Evolutionary conservation across 2,329 filamentous ascomycete species (phyloP), one percentile per base, ranked within the genome.

Genomic region (Nemania sp.): DNA sequence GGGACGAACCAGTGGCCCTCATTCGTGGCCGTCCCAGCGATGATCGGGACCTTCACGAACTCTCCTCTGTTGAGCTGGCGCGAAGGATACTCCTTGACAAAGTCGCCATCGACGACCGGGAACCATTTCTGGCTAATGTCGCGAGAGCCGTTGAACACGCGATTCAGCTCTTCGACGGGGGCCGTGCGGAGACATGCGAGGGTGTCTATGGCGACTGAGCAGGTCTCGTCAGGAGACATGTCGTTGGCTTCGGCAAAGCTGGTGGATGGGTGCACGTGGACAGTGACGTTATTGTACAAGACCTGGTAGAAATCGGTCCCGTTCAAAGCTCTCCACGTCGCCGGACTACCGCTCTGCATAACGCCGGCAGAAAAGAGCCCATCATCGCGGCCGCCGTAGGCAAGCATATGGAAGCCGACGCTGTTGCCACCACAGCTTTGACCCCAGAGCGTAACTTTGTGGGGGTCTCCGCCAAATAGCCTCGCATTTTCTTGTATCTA

Each of bases 121-220:
- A 49, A 49, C 54, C 54, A 56, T 21, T 50, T 42, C 37, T 49
- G 45, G 46, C 54, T 50, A 18, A 49, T 49, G 25, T 49, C 35
- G 13, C 51, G 40, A 21, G 54, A 49, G n/a, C 35, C 53, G 43
- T 56, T 56, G 53, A 56, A 48, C 7, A 56, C 37, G 5, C 43
- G 53, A 32, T 49, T 56, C 5, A 56, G 53, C 20, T 48, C 53
- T 32, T 56, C 53, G 13, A 48, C 45, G 5, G 53, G 53, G 15
- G 45, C 53, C 7, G 43, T 56, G 17, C 53, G 53, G 18, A 56
- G 53, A 42, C 53, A 56, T 21, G 43, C 53, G 7, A 56, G 53
- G 13, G 50, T 53, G 15, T 53, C 50, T n/a, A 53, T 53, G 10
- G 50, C 50, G 6, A 13, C 13, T 7, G 50, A 42, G 40, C 50